phyloP scores from a whole-genome alignment of 768 basidiomycete genomes.

The Leucocoprinus birnbaumii region DNA sequence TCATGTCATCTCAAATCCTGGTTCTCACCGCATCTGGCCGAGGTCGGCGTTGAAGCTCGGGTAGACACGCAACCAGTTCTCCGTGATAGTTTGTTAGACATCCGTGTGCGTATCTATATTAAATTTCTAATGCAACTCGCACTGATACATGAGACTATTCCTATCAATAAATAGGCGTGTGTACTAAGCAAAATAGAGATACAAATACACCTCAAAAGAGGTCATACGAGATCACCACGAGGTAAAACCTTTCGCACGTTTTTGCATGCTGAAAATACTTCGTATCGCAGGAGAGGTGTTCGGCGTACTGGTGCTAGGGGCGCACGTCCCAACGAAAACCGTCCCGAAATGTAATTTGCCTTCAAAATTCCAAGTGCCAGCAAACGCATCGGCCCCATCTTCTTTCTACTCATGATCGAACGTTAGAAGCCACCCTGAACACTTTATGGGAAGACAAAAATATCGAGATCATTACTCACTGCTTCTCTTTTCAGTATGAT shows the following conservation, averaged over 20 bases:
- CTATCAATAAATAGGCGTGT: neutral
- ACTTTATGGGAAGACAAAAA: neutral
- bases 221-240: slow-evolving; percentile 8
- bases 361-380: slow-evolving; percentile 55
- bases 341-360: slow-evolving; percentile 47
- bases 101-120: too few species aligned
- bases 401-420: slow-evolving; percentile 33
- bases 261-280: slow-evolving; percentile 55
- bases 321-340: slow-evolving; percentile 55
- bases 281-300: slow-evolving; percentile 27
- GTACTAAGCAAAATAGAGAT: neutral
- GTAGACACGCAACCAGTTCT: too few species aligned
- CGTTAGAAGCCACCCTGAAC: slow-evolving; percentile 1
- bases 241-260: slow-evolving; percentile 30
- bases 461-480: slow-evolving; percentile 31
- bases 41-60: too few species aligned
- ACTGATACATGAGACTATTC: too few species aligned
- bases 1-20: neutral
- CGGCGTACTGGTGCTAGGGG: slow-evolving; percentile 10
- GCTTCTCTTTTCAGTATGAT: slow-evolving; percentile 61
- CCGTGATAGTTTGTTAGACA: too few species aligned
- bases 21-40: neutral
- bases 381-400: slow-evolving; percentile 29
- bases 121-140: too few species aligned
- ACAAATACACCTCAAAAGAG: slow-evolving; percentile 4